These are phyloP conservation scores for Xylariaceae sp. DNA, from an alignment of 2,329 filamentous ascomycete species.

Conservation along the genomic window DNA sequence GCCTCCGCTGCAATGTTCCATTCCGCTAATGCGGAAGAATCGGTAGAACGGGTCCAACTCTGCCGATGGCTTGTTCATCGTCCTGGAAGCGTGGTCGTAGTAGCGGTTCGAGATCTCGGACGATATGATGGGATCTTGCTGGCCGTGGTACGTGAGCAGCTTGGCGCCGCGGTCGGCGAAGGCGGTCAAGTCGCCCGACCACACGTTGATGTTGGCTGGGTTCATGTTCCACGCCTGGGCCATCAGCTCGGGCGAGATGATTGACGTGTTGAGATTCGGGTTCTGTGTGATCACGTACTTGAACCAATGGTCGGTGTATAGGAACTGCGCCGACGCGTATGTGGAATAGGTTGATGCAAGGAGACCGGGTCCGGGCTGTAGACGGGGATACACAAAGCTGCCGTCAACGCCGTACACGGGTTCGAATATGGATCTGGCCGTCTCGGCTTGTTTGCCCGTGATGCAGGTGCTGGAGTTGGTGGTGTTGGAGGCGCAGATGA, in stretches of 20 bases:
- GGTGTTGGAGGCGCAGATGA: conserved; percentile 23
- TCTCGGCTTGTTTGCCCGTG: conserved; percentile 36
- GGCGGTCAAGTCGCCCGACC: conserved; percentile 31
- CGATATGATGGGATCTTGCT: conserved; percentile 39
- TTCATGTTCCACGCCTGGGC: too few species aligned
- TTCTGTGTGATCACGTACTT: conserved; percentile 42
- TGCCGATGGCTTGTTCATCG: too few species aligned
- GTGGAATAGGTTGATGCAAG: conserved; percentile 29
- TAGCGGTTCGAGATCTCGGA: conserved; percentile 28
- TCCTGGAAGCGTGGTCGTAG: too few species aligned
- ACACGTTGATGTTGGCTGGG: conserved; percentile 21
- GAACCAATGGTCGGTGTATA: conserved; percentile 42
- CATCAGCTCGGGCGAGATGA: too few species aligned
- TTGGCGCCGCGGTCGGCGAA: conserved; percentile 30
- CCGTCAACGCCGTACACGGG: conserved; percentile 36
- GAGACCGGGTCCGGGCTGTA: conserved; percentile 37
- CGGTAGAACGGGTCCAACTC: conserved; percentile 35
- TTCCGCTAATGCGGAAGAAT: conserved; percentile 42
- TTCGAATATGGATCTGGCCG: conserved; percentile 32
- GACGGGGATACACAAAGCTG: conserved; percentile 42
- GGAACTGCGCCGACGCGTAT: conserved; percentile 18
- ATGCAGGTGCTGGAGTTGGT: conserved; percentile 34
- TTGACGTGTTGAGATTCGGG: neutral
- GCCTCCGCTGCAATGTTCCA: conserved; percentile 43
- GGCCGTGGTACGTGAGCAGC: conserved; percentile 20